A percentile compares a stretch with the other conserved stretches of the same genome.
These are phyloP conservation scores for Solanum etuberosum DNA, from an alignment of 257 asterid genomes.

Conservation along the genomic window DNA sequence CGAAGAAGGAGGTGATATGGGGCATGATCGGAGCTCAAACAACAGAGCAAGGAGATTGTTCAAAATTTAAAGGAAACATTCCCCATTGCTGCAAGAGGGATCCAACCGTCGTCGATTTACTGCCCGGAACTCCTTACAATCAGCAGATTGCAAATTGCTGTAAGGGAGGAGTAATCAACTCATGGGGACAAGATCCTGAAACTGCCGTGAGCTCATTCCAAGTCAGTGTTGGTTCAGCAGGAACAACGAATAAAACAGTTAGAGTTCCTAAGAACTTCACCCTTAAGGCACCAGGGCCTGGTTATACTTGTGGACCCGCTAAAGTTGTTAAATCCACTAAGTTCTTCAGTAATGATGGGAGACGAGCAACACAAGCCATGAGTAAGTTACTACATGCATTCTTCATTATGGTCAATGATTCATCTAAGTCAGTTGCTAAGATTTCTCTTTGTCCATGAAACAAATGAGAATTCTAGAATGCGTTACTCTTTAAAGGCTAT, in stretches of 20 bases:
- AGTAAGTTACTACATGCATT: constrained; percentile 31
- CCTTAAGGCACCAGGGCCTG: constrained; percentile 62
- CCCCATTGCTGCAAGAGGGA: constrained; percentile 71
- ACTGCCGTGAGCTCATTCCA: constrained; percentile 68
- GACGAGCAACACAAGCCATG: constrained; percentile 67
- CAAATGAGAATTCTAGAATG: background rate
- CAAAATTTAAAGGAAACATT: constrained; percentile 28
- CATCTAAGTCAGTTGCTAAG: background rate
- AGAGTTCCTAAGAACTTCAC: constrained; percentile 59
- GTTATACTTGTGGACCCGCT: constrained; percentile 71
- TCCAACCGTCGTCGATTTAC: constrained; percentile 48
- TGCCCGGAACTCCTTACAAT: constrained; percentile 71
- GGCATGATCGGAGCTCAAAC: constrained; percentile 49
- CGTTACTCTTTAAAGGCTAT: background rate
- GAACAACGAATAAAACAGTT: constrained; percentile 61
- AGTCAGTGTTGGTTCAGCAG: constrained; percentile 52
- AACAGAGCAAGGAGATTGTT: constrained; percentile 56
- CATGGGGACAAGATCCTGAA: constrained; percentile 53
- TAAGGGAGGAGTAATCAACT: constrained; percentile 60
- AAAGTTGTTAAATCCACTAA: constrained; percentile 49
- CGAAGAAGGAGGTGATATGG: constrained; percentile 58
- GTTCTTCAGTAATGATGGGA: constrained; percentile 32
- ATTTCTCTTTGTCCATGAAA: background rate
- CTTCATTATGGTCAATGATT: background rate
- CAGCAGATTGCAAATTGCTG: constrained; percentile 73